These are phyloP conservation scores for Xerocomus brunneocitrinus DNA, from an alignment of 768 basidiomycete genomes.

Conservation along the genomic window DNA sequence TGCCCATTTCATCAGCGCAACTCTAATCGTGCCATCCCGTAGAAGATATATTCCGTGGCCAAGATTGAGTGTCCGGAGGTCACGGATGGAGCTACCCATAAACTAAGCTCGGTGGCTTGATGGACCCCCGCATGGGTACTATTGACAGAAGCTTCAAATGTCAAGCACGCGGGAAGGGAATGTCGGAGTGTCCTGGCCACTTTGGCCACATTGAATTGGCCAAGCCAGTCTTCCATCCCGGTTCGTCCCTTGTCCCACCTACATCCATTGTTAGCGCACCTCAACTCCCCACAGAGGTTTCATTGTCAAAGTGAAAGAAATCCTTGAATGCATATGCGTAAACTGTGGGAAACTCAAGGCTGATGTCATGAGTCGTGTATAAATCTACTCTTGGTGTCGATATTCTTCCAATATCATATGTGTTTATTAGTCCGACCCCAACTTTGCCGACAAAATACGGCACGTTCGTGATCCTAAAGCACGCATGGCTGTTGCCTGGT, in stretches of 20 bases:
- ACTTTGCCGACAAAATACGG: constrained; percentile 82
- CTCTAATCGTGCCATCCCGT: too few relatives aligned
- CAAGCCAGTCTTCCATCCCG: constrained; percentile 95
- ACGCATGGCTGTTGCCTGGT: constrained; percentile 84
- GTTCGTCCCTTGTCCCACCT: constrained; percentile 42
- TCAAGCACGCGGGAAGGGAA: constrained; percentile 99
- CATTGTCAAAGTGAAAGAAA: constrained; percentile 99
- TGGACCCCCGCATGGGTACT: constrained; percentile 98
- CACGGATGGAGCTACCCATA: constrained; percentile 90
- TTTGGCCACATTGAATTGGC: constrained; percentile 97
- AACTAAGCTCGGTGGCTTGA: constrained; percentile 91
- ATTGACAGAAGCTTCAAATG: constrained; percentile 98
- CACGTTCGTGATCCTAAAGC: constrained; percentile 82
- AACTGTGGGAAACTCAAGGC: constrained; percentile 98
- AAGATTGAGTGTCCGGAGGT: constrained; percentile 99
- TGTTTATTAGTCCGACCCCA: constrained; percentile 66
- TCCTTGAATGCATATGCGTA: constrained; percentile 96
- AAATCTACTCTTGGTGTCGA: too few relatives aligned
- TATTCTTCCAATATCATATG: too few relatives aligned
- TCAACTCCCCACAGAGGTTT: constrained; percentile 64
- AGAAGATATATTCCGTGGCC: constrained; percentile 99
- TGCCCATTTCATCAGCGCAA: too few relatives aligned
- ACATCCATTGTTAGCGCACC: background rate
- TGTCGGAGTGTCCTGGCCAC: too few relatives aligned
- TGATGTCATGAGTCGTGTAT: constrained; percentile 89